phyloP scores from a whole-genome alignment of 257 asterid species.

The Nicotiana tabacum region DNA sequence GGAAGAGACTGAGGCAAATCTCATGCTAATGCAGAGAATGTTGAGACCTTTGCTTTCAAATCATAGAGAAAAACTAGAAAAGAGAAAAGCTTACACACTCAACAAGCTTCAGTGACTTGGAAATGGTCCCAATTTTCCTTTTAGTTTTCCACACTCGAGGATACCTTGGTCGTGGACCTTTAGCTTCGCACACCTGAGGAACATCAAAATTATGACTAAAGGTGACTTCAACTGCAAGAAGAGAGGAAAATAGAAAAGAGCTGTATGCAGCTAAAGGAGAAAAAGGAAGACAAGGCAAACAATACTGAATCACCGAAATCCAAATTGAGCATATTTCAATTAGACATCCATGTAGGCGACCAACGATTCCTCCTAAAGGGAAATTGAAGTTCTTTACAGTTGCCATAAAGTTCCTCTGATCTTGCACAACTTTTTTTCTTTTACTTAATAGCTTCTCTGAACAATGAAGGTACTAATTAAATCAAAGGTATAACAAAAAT shows the following conservation, averaged over 20 bases:
- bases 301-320: not conserved
- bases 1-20: not conserved
- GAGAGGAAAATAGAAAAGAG: not conserved
- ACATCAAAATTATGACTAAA: not conserved
- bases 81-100: constrained; percentile 62
- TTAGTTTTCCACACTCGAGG: constrained; percentile 90
- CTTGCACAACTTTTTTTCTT: not conserved
- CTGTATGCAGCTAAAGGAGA: not conserved
- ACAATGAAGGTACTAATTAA: not conserved
- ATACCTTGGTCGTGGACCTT: constrained; percentile 92
- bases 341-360: not conserved
- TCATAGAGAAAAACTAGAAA: not conserved
- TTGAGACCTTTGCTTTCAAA: not conserved
- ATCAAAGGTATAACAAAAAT: not conserved
- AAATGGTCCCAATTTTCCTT: constrained; percentile 71
- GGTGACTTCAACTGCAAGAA: not conserved
- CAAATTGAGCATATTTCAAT: not conserved
- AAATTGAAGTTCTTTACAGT: not conserved
- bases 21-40: not conserved
- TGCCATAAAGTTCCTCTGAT: not conserved
- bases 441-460: not conserved
- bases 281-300: not conserved
- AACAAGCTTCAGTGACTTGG: constrained; percentile 76
- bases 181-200: constrained; percentile 73
- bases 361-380: not conserved